Evolutionary conservation across 306 rosid species (phyloP), one percentile per base, ranked within the genome.

Genomic region (Ormosia emarginata): DNA sequence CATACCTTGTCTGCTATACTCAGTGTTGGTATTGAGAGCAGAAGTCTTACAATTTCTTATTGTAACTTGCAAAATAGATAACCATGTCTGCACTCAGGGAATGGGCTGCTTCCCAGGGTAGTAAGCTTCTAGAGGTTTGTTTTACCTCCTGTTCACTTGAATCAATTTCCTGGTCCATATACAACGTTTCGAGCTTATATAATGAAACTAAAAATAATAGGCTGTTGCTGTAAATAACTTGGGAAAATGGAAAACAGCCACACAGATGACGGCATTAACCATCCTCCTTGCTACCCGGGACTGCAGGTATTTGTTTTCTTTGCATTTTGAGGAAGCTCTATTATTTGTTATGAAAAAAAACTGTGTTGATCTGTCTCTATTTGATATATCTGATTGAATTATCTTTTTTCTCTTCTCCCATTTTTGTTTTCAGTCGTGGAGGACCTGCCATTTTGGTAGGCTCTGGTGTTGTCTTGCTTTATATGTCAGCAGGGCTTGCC

Each of bases 31-130:
- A 14, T 87, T 74, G 36, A 11, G 73, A 8, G 55, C 7, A 9
- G 66, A 34, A 47, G 39, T 64, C 86, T 85, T 41, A 87, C 75
- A 3, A 68, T 84, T 84, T 67, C 57, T 33, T 12, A 55, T 75
- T 82, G 63, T 56, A 15, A 85, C 76, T 77, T 79, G 14, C 77
- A 47, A 87, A 13, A 70, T 80, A 95, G 98, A 95, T 95, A 85
- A 95, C 98, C 72, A 95, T 95, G 98, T 95, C 98, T 11, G 98
- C 98, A 4, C 95, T 95, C 62, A 93, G 98, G 88, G 98, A 95
- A 87, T 93, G 98, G 98, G 98, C 98, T 58, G 98, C 98, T 82
- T 93, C 98, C 75, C 98, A 93, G 86, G 88, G 91, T 77, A 83
- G 90, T 83, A 84, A 87, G 86, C 93, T 93, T 72, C 83, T 86